phyloP scores from a whole-genome alignment of 192 early-diverging fungal genomes.

The Coemansia sp. region DNA sequence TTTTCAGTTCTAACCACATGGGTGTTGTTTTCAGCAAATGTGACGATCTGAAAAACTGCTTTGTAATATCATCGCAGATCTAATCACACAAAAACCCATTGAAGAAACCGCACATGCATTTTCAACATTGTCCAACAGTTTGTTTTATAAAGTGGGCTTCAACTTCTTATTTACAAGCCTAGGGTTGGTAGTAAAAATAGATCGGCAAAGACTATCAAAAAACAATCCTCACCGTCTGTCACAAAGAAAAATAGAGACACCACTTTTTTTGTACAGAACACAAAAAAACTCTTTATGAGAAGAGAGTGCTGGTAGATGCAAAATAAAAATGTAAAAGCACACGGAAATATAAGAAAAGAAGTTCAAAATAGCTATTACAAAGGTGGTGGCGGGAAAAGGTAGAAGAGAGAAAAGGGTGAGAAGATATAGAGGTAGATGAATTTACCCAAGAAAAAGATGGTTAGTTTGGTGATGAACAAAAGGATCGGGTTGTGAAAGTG shows the following conservation, averaged over 20 bases:
- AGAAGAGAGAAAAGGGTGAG: background rate
- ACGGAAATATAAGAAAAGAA: background rate
- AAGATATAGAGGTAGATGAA: too few relatives aligned
- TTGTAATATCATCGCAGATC: too few relatives aligned
- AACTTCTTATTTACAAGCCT: constrained; percentile 5
- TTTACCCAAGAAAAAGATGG: background rate
- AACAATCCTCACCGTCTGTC: too few relatives aligned
- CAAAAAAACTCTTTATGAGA: too few relatives aligned
- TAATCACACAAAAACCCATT: too few relatives aligned
- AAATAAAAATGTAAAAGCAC: constrained; percentile 8
- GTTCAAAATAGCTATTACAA: background rate
- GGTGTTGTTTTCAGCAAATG: too few relatives aligned
- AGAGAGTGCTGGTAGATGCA: background rate
- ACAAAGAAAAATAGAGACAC: too few relatives aligned
- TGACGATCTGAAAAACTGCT: too few relatives aligned
- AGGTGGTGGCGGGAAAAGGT: background rate
- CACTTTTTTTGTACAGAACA: too few relatives aligned
- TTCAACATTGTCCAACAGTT: too few relatives aligned
- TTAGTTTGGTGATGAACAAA: background rate
- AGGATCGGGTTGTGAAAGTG: background rate
- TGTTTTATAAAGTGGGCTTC: background rate
- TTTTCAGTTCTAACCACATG: background rate
- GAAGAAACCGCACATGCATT: too few relatives aligned
- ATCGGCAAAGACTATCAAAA: background rate
- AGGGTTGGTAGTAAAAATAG: background rate